A percentile compares a stretch with the other conserved stretches of the same genome.
These are phyloP conservation scores for Stemphylium lycopersici DNA, from an alignment of 2,329 filamentous ascomycete species.

Conservation along the genomic window DNA sequence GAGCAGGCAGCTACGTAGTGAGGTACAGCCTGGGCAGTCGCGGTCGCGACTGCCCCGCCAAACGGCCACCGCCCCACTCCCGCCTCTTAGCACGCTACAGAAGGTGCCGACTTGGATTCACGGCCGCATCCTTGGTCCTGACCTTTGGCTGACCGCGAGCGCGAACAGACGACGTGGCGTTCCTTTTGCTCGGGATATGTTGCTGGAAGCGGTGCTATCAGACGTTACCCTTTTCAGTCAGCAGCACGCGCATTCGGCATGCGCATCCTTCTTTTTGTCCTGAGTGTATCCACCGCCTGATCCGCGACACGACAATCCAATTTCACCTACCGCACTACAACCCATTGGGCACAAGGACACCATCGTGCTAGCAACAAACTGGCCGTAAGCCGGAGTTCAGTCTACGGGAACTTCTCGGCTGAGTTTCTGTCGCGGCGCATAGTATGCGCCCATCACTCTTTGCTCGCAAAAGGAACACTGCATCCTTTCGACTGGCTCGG, in stretches of 20 bases:
- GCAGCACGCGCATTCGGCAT: not conserved
- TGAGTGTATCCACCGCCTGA: not conserved
- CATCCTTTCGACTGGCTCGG: not conserved
- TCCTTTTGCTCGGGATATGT: not conserved
- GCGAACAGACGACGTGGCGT: not conserved
- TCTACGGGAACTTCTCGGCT: not conserved
- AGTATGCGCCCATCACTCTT: not conserved
- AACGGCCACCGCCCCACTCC: constrained; percentile 10
- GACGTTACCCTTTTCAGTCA: not conserved
- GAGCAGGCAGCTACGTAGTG: constrained; percentile 17
- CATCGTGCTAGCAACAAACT: too few relatives aligned
- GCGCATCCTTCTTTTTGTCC: not conserved
- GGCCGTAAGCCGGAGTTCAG: not conserved
- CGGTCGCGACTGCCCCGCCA: constrained; percentile 28
- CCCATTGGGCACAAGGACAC: too few relatives aligned
- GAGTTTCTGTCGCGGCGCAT: not conserved
- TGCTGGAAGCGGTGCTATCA: not conserved
- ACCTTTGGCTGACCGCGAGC: not conserved
- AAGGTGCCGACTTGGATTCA: too few relatives aligned
- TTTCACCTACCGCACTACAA: not conserved
- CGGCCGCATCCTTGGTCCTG: too few relatives aligned
- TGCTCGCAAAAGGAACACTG: not conserved
- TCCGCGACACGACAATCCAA: not conserved
- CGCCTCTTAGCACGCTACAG: not conserved
- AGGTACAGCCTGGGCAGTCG: constrained; percentile 23